phyloP scores from a whole-genome alignment of 1,284 basidiomycete species.

The Peniophora sp. region DNA sequence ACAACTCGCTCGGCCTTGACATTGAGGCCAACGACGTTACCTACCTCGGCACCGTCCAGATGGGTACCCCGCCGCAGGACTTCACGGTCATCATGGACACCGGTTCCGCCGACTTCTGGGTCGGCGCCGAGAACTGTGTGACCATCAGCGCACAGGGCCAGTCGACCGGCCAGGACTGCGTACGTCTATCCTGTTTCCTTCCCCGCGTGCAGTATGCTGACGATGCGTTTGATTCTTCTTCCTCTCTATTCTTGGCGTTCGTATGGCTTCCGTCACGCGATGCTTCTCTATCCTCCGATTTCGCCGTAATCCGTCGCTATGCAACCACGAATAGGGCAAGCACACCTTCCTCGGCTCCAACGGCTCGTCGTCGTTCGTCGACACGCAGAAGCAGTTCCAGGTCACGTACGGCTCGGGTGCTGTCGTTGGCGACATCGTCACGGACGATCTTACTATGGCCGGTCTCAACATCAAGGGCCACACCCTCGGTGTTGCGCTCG shows the following conservation, averaged over 20 bases:
- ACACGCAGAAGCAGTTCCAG: constrained; percentile 46
- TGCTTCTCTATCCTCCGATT: neutral
- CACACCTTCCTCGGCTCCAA: constrained; percentile 63
- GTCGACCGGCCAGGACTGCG: constrained; percentile 37
- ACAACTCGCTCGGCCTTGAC: constrained; percentile 61
- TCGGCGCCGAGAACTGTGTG: constrained; percentile 51
- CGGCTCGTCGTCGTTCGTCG: constrained; percentile 61
- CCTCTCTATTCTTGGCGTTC: neutral
- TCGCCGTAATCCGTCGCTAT: neutral
- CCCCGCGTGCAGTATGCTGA: neutral
- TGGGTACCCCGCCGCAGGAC: constrained; percentile 69
- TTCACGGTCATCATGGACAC: constrained; percentile 81
- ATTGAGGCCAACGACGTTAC: constrained; percentile 59
- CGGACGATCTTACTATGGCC: constrained; percentile 64
- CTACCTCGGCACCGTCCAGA: constrained; percentile 66
- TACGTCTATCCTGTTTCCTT: constrained; percentile 21
- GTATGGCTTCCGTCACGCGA: constrained; percentile 7
- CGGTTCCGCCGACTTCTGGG: constrained; percentile 83
- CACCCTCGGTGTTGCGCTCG: constrained; percentile 64
- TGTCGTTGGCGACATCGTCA: constrained; percentile 59
- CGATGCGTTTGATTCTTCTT: constrained; percentile 2
- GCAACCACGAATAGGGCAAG: constrained; percentile 29
- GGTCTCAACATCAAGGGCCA: constrained; percentile 56
- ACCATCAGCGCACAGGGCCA: constrained; percentile 17
- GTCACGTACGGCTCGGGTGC: constrained; percentile 75